Evolutionary conservation across 768 basidiomycete species (phyloP).

Genomic region (Kwoniella sp.): DNA sequence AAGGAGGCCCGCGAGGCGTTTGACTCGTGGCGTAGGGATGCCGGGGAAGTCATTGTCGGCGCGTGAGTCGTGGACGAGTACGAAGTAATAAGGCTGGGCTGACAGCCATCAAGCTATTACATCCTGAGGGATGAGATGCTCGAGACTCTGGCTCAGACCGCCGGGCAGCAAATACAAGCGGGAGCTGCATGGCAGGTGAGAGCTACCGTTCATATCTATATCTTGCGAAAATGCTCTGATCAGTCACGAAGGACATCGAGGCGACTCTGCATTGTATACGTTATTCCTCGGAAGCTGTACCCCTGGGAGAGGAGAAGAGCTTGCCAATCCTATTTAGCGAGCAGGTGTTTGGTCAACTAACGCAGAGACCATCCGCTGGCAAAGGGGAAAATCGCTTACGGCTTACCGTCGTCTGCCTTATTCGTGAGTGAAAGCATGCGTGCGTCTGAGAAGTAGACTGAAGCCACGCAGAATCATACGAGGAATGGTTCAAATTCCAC

Average conservation of each 20-base stretch:
- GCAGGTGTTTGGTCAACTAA: constrained; percentile 62
- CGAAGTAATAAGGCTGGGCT: background rate
- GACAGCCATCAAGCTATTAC: constrained; percentile 58
- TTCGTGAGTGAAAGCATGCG: constrained; percentile 60
- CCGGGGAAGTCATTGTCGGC: constrained; percentile 48
- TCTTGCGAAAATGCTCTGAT: background rate
- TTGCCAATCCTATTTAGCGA: constrained; percentile 61
- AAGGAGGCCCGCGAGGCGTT: constrained; percentile 44
- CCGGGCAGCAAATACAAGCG: constrained; percentile 56
- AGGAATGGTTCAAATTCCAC: constrained; percentile 51
- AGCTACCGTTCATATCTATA: too few relatives aligned
- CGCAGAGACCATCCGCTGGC: constrained; percentile 49
- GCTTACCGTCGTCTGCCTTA: constrained; percentile 66
- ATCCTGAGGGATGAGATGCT: constrained; percentile 81
- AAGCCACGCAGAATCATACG: constrained; percentile 43
- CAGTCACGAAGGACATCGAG: constrained; percentile 65
- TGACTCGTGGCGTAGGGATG: constrained; percentile 47
- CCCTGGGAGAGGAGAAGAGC: constrained; percentile 55
- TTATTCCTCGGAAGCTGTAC: constrained; percentile 81
- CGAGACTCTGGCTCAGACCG: constrained; percentile 62
- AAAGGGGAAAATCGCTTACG: constrained; percentile 59
- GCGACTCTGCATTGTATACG: constrained; percentile 79
- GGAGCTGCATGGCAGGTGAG: constrained; percentile 65
- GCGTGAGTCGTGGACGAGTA: constrained; percentile 26
- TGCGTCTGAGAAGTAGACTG: background rate